phyloP scores from a whole-genome alignment of 441 rosid species.

The Capsella rubella region DNA sequence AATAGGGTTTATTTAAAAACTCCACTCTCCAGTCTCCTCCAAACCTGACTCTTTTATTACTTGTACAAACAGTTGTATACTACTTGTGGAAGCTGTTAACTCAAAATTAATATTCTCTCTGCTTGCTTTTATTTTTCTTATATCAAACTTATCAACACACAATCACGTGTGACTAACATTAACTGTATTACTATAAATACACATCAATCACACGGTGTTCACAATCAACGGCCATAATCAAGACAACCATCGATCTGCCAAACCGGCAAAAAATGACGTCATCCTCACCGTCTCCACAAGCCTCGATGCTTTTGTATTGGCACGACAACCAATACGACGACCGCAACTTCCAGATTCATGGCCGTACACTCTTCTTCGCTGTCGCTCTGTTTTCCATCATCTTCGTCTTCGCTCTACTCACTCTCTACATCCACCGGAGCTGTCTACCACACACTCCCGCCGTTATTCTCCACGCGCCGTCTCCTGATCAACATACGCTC shows the following conservation, averaged over 20 bases:
- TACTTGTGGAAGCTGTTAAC: slow-evolving; percentile 21
- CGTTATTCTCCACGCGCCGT: slow-evolving; percentile 3
- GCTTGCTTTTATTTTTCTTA: neutral
- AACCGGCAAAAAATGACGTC: slow-evolving; percentile 35
- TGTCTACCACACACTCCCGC: slow-evolving; percentile 37
- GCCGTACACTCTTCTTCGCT: slow-evolving; percentile 52
- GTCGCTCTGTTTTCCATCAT: slow-evolving; percentile 44
- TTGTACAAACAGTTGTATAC: slow-evolving; percentile 4
- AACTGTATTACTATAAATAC: slow-evolving; percentile 15
- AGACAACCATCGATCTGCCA: neutral
- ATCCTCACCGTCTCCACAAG: slow-evolving; percentile 40
- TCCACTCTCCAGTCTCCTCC: neutral
- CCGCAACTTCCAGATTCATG: slow-evolving; percentile 51
- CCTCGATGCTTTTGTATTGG: slow-evolving; percentile 51
- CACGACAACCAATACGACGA: slow-evolving; percentile 56
- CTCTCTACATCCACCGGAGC: slow-evolving; percentile 56
- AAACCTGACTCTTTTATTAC: slow-evolving; percentile 13
- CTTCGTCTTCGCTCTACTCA: slow-evolving; percentile 45
- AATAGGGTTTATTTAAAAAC: neutral
- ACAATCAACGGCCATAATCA: slow-evolving; percentile 6
- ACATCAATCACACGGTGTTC: neutral
- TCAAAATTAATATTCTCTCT: neutral
- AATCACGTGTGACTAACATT: slow-evolving; percentile 28
- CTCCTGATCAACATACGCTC: slow-evolving; percentile 10
- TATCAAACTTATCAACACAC: neutral